These are phyloP conservation scores for Hibiscus trionum DNA, from an alignment of 345 rosid genomes.

Conservation along the genomic window DNA sequence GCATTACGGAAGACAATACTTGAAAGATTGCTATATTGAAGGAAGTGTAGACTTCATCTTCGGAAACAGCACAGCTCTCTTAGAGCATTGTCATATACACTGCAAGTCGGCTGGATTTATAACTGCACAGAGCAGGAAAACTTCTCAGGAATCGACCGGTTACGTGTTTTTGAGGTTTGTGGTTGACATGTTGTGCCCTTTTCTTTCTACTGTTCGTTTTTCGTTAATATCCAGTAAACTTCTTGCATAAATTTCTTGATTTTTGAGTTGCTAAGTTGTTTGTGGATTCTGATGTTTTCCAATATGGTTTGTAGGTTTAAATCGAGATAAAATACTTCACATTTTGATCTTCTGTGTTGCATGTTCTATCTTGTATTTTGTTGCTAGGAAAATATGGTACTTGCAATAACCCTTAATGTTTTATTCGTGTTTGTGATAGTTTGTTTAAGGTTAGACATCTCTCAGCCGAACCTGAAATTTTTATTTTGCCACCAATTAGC, in stretches of 20 bases:
- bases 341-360: no score
- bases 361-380: background rate
- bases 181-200: background rate
- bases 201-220: background rate
- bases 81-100: conserved; percentile 95
- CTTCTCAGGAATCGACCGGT: conserved; percentile 90
- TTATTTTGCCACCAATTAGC: background rate
- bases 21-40: conserved; percentile 83
- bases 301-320: background rate
- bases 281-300: background rate
- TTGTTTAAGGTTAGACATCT: background rate
- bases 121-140: conserved; percentile 94
- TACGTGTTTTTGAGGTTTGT: conserved; percentile 78
- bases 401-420: background rate
- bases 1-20: conserved; percentile 84
- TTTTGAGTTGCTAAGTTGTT: background rate
- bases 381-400: background rate
- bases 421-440: background rate
- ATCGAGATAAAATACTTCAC: background rate
- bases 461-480: background rate
- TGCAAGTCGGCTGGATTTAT: conserved; percentile 83
- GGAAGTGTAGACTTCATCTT: conserved; percentile 95
- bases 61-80: conserved; percentile 85
- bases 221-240: background rate
- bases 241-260: background rate